Percentiles rank a stretch among this genome's conserved stretches.
Evolutionary conservation across 352 stramenopile species (phyloP).

Genomic region (Pythium rhizo-oryzae): DNA sequence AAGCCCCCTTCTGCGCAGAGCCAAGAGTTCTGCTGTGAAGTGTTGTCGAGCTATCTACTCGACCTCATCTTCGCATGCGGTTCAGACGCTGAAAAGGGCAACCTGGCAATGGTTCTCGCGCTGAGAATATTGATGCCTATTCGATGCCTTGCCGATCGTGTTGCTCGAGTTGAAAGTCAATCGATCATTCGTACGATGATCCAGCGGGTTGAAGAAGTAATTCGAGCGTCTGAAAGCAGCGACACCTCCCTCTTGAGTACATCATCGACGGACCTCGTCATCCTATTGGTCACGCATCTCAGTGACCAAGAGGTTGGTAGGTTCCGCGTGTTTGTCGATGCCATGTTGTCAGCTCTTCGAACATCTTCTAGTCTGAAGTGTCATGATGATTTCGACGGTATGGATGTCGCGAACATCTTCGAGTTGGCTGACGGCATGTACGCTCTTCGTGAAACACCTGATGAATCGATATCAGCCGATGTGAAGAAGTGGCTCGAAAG

Average conservation of each 20-base stretch:
- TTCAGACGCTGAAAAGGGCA: neutral
- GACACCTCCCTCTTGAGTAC: neutral
- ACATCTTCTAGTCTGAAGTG: neutral
- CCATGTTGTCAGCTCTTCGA: slow-evolving; percentile 1
- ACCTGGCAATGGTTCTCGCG: slow-evolving; percentile 11
- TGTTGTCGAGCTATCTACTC: slow-evolving; percentile 17
- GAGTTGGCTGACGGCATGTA: slow-evolving; percentile 12
- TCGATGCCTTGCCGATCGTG: slow-evolving; percentile 18
- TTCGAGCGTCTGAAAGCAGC: slow-evolving; percentile 12
- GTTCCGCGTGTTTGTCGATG: slow-evolving; percentile 19
- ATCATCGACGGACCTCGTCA: slow-evolving; percentile 1
- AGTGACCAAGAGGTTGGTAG: slow-evolving; percentile 24
- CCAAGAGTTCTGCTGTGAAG: slow-evolving; percentile 7
- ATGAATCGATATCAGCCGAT: neutral
- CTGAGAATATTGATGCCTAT: slow-evolving; percentile 29
- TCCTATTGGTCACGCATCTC: slow-evolving; percentile 20
- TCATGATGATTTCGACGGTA: neutral
- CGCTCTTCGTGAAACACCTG: slow-evolving; percentile 3
- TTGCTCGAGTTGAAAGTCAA: slow-evolving; percentile 25
- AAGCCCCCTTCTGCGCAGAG: neutral
- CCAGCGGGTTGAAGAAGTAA: slow-evolving; percentile 26
- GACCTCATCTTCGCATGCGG: slow-evolving; percentile 21
- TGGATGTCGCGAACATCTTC: slow-evolving; percentile 1
- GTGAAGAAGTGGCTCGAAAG: slow-evolving; percentile 8
- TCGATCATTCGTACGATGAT: slow-evolving; percentile 27